phyloP scores from a whole-genome alignment of 768 basidiomycete species.

The Leucocoprinus sp. region DNA sequence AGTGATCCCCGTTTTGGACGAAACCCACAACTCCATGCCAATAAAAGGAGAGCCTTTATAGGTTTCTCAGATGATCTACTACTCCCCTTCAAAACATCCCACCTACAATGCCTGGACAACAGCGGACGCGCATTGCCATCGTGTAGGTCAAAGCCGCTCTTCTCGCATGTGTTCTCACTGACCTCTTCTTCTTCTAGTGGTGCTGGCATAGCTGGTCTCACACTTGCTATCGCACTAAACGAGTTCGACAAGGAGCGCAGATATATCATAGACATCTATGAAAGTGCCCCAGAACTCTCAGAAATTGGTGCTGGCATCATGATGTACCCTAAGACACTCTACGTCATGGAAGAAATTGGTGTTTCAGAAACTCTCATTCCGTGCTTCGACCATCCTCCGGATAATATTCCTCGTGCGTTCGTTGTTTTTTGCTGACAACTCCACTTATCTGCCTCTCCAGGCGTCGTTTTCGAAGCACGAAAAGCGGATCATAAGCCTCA shows the following conservation, averaged over 20 bases:
- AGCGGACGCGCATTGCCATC: not conserved
- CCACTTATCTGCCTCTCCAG: not conserved
- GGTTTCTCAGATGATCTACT: not conserved
- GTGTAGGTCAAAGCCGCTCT: not conserved
- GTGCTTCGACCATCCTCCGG: conserved; percentile 12
- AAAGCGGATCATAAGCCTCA: not conserved
- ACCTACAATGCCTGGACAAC: not conserved
- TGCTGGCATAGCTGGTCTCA: conserved; percentile 33
- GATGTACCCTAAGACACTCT: conserved; percentile 21
- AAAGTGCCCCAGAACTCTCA: conserved; percentile 29
- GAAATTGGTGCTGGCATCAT: conserved; percentile 39
- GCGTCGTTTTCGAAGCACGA: not conserved
- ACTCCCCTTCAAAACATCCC: not conserved
- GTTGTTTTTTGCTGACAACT: not conserved
- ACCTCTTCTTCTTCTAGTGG: conserved; percentile 20
- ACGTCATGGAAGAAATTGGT: conserved; percentile 13
- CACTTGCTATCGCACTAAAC: conserved; percentile 26
- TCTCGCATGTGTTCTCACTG: not conserved
- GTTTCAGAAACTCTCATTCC: conserved; percentile 11
- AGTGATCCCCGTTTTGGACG: too few relatives aligned
- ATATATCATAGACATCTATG: conserved; percentile 31
- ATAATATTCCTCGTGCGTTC: conserved; percentile 13
- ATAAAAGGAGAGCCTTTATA: not conserved
- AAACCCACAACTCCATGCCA: too few relatives aligned
- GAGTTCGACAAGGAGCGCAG: conserved; percentile 16